phyloP scores from a whole-genome alignment of 495 filamentous ascomycete genomes.

The Chaetomium fimeti region DNA sequence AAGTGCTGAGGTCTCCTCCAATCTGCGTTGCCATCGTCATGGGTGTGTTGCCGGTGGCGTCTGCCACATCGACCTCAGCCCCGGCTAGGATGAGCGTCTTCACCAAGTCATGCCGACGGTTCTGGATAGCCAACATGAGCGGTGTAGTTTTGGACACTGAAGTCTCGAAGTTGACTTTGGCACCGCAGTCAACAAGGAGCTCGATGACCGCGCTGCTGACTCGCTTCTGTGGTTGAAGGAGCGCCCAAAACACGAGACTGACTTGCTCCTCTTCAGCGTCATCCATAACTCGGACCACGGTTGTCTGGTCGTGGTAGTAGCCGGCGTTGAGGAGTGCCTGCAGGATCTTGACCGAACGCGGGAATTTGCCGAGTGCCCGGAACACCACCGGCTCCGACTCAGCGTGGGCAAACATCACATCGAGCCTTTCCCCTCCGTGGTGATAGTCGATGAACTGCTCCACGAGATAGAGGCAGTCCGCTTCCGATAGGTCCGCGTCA shows the following conservation, averaged over 20 bases:
- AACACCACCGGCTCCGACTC: slow-evolving; percentile 42
- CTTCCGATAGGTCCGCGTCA: slow-evolving; percentile 39
- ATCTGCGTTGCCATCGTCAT: slow-evolving; percentile 49
- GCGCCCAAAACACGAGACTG: slow-evolving; percentile 47
- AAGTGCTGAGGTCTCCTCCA: slow-evolving; percentile 46
- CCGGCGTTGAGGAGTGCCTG: slow-evolving; percentile 46
- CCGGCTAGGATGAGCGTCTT: slow-evolving; percentile 44
- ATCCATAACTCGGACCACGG: slow-evolving; percentile 34
- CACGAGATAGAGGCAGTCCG: slow-evolving; percentile 39
- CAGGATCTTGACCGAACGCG: slow-evolving; percentile 44
- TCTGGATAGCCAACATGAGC: slow-evolving; percentile 49
- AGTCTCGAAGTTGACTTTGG: slow-evolving; percentile 50
- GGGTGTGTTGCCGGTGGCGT: slow-evolving; percentile 46
- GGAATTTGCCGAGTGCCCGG: slow-evolving; percentile 45
- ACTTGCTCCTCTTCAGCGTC: slow-evolving; percentile 46
- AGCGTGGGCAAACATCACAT: slow-evolving; percentile 39
- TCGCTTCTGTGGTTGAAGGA: slow-evolving; percentile 51
- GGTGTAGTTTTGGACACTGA: slow-evolving; percentile 45
- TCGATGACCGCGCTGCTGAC: slow-evolving; percentile 47
- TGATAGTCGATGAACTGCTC: slow-evolving; percentile 44
- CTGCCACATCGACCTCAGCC: slow-evolving; percentile 47
- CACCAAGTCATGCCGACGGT: slow-evolving; percentile 45
- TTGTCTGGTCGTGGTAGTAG: slow-evolving; percentile 49
- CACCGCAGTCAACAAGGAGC: slow-evolving; percentile 42
- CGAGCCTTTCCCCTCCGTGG: slow-evolving; percentile 42